Percentiles rank a stretch among this genome's conserved stretches.
These are phyloP conservation scores for Picochlorum sp. DNA, from an alignment of 139 green algal genomes.

Conservation along the genomic window DNA sequence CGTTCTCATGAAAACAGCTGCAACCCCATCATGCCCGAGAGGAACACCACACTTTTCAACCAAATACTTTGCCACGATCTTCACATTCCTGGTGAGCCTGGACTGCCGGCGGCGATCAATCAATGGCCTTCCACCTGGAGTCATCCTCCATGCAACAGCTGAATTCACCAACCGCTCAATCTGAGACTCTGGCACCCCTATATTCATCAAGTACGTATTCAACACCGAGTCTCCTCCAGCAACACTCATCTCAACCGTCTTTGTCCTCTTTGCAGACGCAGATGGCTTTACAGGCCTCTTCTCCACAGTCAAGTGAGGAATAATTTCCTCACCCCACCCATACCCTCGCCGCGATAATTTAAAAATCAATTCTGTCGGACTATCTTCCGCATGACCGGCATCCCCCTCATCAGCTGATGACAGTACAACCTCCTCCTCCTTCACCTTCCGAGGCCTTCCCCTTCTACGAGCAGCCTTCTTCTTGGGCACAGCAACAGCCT, in stretches of 20 bases:
- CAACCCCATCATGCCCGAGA: slow-evolving; percentile 31
- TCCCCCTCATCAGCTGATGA: too few species aligned
- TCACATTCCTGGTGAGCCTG: slow-evolving; percentile 39
- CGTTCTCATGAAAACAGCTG: slow-evolving; percentile 24
- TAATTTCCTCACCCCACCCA: slow-evolving; percentile 52
- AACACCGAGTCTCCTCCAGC: slow-evolving; percentile 7
- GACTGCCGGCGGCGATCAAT: slow-evolving; percentile 42
- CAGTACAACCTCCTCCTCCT: not conserved
- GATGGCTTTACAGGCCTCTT: not conserved
- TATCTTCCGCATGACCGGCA: not conserved
- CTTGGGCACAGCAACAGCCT: not conserved
- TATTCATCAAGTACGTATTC: slow-evolving; percentile 35
- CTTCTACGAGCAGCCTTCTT: not conserved
- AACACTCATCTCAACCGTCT: not conserved
- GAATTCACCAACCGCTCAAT: slow-evolving; percentile 32
- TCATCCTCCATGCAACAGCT: slow-evolving; percentile 52
- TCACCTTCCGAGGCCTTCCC: not conserved
- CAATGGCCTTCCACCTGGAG: slow-evolving; percentile 37
- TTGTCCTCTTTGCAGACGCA: not conserved
- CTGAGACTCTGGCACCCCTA: slow-evolving; percentile 32
- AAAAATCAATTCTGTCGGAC: slow-evolving; percentile 43
- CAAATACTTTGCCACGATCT: slow-evolving; percentile 38
- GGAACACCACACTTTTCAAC: slow-evolving; percentile 30
- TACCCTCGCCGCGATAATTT: slow-evolving; percentile 39
- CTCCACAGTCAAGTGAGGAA: slow-evolving; percentile 41